Conservation (phyloP, 2,329 filamentous ascomycete genomes). For the Verticillium longisporum region DNA sequence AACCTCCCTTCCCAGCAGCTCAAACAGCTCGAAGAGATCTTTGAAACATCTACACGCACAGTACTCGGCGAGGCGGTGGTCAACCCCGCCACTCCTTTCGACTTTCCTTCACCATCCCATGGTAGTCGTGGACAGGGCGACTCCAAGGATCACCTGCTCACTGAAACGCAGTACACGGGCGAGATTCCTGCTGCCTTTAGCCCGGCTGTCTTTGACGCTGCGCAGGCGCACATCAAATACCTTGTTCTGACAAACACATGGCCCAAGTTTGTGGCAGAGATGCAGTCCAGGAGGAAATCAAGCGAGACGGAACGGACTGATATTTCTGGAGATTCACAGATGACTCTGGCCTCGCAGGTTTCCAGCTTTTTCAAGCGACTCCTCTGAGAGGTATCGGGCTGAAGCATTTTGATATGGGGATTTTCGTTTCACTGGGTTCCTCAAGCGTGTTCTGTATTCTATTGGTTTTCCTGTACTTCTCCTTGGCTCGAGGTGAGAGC, state of each 20-base stretch:
- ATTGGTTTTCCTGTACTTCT: not conserved
- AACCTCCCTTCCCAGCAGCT: constrained; percentile 40
- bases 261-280: constrained; percentile 46
- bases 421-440: not conserved
- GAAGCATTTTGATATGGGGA: not conserved
- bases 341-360: constrained; percentile 12
- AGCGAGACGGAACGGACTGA: constrained; percentile 14
- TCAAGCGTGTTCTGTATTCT: not conserved
- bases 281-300: constrained; percentile 12
- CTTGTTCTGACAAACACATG: constrained; percentile 64
- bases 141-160: not conserved
- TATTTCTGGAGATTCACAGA: constrained; percentile 7
- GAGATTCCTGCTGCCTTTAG: constrained; percentile 42
- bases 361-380: constrained; percentile 2
- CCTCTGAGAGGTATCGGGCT: not conserved
- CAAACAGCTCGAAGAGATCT: constrained; percentile 31
- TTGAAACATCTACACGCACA: constrained; percentile 31
- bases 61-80: constrained; percentile 17
- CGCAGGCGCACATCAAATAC: constrained; percentile 56
- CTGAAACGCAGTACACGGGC: constrained; percentile 25
- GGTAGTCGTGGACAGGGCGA: not conserved
- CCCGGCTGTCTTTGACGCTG: constrained; percentile 48
- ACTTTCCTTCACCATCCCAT: not conserved
- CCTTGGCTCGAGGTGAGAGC: not conserved
- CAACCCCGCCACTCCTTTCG: constrained; percentile 15